Evolutionary conservation across 129 eudicot genomes (phyloP).

Genomic region (Saussurea involucrata): DNA sequence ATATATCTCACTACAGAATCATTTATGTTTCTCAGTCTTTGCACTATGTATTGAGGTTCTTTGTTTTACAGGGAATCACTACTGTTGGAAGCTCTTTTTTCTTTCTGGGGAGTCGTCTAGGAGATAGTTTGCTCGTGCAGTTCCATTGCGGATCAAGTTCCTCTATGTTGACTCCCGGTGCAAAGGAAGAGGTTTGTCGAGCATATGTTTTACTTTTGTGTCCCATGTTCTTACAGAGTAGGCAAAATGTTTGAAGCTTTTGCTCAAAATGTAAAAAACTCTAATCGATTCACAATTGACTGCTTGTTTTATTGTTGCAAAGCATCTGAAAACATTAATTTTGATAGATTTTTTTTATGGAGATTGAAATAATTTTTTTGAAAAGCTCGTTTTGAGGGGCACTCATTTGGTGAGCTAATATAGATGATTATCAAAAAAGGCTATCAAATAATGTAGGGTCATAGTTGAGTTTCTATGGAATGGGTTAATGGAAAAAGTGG

Average conservation of each 20-base stretch:
- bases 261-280: neutral
- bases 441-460: neutral
- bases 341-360: neutral
- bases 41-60: constrained; percentile 8
- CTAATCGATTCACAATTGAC: neutral
- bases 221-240: neutral
- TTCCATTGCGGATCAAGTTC: constrained; percentile 67
- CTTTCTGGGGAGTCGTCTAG: constrained; percentile 94
- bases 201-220: neutral
- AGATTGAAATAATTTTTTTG: neutral
- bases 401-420: neutral
- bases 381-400: neutral
- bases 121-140: constrained; percentile 97
- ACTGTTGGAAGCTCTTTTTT: constrained; percentile 85
- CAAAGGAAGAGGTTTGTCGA: constrained; percentile 77
- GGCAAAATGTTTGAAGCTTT: neutral
- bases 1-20: neutral
- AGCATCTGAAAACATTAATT: neutral
- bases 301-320: neutral
- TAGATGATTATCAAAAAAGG: neutral
- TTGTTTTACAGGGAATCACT: constrained; percentile 61
- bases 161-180: constrained; percentile 42
- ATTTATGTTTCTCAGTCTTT: neutral
- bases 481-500: neutral
- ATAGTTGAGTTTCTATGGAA: neutral